phyloP scores from a whole-genome alignment of 805 yeast genomes.

The Cyberlindnera xylosilytica region DNA sequence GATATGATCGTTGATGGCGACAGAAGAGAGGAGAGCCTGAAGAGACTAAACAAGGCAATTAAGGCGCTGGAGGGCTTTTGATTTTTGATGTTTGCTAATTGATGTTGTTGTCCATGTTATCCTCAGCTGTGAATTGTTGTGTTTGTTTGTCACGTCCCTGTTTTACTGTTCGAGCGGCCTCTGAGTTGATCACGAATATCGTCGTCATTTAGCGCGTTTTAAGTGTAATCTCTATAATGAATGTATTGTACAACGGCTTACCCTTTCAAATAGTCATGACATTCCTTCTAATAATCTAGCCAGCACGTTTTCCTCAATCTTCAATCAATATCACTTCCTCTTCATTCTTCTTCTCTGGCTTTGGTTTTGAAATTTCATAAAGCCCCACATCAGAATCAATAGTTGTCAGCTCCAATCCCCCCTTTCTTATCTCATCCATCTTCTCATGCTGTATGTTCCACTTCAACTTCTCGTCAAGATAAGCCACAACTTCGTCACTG shows the following conservation, averaged over 20 bases:
- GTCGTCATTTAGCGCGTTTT: no score
- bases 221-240: not conserved
- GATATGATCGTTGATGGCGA: constrained; percentile 87
- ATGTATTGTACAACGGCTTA: not conserved
- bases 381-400: constrained; percentile 33
- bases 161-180: no score
- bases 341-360: not conserved
- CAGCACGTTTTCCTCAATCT: not conserved
- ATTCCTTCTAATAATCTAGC: not conserved
- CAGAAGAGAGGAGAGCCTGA: constrained; percentile 75
- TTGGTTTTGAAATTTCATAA: constrained; percentile 30
- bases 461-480: constrained; percentile 51
- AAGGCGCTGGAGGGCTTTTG: constrained; percentile 81
- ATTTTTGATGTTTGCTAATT: not conserved
- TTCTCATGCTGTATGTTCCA: constrained; percentile 63
- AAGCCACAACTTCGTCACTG: constrained; percentile 79
- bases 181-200: no score
- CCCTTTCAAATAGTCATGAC: no score
- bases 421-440: constrained; percentile 35
- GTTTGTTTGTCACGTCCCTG: not conserved
- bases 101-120: no score
- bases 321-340: no score
- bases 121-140: constrained; percentile 1
- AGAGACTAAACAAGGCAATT: constrained; percentile 76
- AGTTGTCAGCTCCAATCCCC: constrained; percentile 29